These are phyloP conservation scores for Clonostachys rhizophaga DNA, from an alignment of 2,329 filamentous ascomycete genomes.

Conservation along the genomic window DNA sequence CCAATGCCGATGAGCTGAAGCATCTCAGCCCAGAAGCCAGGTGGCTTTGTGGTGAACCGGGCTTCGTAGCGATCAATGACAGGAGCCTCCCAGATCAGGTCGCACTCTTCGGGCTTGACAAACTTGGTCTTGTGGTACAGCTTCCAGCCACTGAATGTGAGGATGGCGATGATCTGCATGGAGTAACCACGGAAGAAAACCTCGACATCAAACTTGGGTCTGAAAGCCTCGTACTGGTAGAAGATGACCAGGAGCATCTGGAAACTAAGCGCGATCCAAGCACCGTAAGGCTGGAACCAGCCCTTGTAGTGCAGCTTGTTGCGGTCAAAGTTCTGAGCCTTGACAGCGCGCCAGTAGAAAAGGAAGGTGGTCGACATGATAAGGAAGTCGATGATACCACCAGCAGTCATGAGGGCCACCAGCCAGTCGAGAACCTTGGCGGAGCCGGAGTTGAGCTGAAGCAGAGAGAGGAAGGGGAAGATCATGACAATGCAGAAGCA, in stretches of 20 bases:
- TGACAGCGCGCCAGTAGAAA: conserved; percentile 44
- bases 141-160: conserved; percentile 59
- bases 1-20: too few relatives aligned
- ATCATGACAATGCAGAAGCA: conserved; percentile 48
- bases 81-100: conserved; percentile 59
- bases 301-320: conserved; percentile 50
- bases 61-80: conserved; percentile 52
- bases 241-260: conserved; percentile 38
- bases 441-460: conserved; percentile 42
- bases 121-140: conserved; percentile 53
- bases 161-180: conserved; percentile 48
- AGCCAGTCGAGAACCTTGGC: conserved; percentile 48
- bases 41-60: too few relatives aligned
- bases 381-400: conserved; percentile 58
- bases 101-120: conserved; percentile 46
- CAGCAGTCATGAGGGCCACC: conserved; percentile 50
- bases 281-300: conserved; percentile 54
- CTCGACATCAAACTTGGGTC: conserved; percentile 34
- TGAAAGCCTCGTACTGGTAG: conserved; percentile 52
- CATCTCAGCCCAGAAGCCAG: too few relatives aligned
- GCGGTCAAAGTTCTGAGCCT: conserved; percentile 48
- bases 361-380: conserved; percentile 42
- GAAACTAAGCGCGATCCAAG: conserved; percentile 36
- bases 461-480: conserved; percentile 48
- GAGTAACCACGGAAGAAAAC: conserved; percentile 51